These are phyloP conservation scores for Pyricularia grisea DNA, from an alignment of 2,329 filamentous ascomycete genomes.

Conservation along the genomic window DNA sequence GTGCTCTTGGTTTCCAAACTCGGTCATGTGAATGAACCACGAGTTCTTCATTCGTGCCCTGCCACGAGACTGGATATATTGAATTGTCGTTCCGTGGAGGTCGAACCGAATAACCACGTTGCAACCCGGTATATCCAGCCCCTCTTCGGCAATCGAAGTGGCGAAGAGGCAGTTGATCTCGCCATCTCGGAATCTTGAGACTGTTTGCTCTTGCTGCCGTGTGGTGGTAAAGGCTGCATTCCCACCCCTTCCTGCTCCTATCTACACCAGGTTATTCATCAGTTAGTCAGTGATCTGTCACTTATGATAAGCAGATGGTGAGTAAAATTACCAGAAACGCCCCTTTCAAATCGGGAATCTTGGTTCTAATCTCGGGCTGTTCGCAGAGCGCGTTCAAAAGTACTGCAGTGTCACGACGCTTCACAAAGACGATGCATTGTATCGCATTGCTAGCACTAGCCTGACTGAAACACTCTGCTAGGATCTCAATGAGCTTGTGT, in stretches of 20 bases:
- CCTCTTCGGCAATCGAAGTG: constrained; percentile 59
- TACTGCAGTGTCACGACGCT: constrained; percentile 1
- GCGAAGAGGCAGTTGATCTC: constrained; percentile 55
- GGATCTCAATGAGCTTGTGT: constrained; percentile 35
- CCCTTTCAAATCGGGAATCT: background rate
- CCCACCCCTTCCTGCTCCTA: constrained; percentile 9
- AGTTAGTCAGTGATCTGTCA: background rate
- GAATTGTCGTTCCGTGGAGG: constrained; percentile 80
- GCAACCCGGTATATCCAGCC: constrained; percentile 59
- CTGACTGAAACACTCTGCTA: constrained; percentile 1
- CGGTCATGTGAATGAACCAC: constrained; percentile 76
- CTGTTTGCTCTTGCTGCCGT: constrained; percentile 62
- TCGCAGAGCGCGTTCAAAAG: background rate
- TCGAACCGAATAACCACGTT: constrained; percentile 70
- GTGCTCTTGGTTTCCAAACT: constrained; percentile 58
- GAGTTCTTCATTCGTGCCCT: constrained; percentile 72
- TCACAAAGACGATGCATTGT: constrained; percentile 5
- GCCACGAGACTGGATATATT: constrained; percentile 89
- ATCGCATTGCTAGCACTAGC: background rate
- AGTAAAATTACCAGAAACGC: background rate
- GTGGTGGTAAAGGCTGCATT: constrained; percentile 7
- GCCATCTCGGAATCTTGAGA: constrained; percentile 55
- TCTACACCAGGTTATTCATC: constrained; percentile 13
- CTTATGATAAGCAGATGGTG: background rate
- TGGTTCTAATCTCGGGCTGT: background rate